Conservation (phyloP, 345 rosid genomes). For the Eucalyptus sp. region DNA sequence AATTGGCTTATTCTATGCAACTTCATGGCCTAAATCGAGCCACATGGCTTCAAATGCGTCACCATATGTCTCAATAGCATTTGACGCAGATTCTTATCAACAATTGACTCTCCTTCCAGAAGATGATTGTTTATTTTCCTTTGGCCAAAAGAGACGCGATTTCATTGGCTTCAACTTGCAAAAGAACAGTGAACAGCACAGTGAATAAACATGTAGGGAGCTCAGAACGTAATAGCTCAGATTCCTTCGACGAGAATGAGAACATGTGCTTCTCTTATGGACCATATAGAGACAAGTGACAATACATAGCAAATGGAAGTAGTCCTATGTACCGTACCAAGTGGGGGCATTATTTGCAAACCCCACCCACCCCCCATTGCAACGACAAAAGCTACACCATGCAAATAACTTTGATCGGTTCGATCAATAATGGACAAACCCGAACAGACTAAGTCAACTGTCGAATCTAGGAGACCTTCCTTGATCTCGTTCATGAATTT, state of each 20-base stretch:
- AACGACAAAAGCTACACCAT: neutral
- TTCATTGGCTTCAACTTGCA: neutral
- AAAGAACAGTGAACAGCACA: neutral
- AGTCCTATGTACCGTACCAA: neutral
- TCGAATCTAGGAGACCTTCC: neutral
- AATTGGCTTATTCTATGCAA: neutral
- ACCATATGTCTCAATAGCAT: neutral
- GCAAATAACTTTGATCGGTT: neutral
- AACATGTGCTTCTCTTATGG: neutral
- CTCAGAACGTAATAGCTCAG: neutral
- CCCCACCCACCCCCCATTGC: neutral
- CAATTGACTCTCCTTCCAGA: neutral
- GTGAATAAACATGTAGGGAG: neutral
- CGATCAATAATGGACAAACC: neutral
- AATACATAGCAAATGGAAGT: neutral
- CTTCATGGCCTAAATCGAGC: neutral
- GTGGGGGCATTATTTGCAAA: neutral
- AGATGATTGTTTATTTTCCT: neutral
- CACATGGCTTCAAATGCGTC: neutral
- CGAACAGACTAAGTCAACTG: neutral
- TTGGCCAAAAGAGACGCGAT: neutral
- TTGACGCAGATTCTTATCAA: neutral
- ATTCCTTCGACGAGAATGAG: neutral
- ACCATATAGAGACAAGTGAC: neutral
- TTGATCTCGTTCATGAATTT: neutral